phyloP scores from a whole-genome alignment of 2,329 filamentous ascomycete species.

The Niveomyces coronatus region DNA sequence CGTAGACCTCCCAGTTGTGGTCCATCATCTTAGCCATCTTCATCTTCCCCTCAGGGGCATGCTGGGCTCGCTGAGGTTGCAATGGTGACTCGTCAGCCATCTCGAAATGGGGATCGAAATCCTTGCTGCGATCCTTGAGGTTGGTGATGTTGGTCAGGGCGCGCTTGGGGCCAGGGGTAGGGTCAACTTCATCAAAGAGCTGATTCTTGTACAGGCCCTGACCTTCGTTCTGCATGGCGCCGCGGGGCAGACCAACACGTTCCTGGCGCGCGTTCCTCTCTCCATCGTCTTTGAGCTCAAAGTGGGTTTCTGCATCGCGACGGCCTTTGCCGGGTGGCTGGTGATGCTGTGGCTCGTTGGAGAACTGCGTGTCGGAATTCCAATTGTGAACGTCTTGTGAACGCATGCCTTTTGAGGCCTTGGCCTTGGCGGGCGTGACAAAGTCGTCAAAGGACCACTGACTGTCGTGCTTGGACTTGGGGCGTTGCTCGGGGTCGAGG shows the following conservation, averaged over 20 bases:
- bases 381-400: constrained; percentile 68
- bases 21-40: constrained; percentile 69
- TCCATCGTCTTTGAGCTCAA: constrained; percentile 71
- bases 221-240: constrained; percentile 54
- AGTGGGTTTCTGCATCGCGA: constrained; percentile 72
- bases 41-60: constrained; percentile 46
- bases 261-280: constrained; percentile 43
- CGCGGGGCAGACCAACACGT: constrained; percentile 36
- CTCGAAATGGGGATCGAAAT: constrained; percentile 68
- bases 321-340: constrained; percentile 57
- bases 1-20: constrained; percentile 47
- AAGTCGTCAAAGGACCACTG: constrained; percentile 90
- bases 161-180: constrained; percentile 26
- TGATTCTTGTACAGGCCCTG: constrained; percentile 67
- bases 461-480: constrained; percentile 54
- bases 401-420: constrained; percentile 47
- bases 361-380: constrained; percentile 53
- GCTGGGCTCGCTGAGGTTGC: constrained; percentile 30
- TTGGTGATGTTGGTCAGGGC: constrained; percentile 61
- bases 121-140: constrained; percentile 60
- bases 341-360: constrained; percentile 46
- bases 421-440: constrained; percentile 64
- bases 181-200: constrained; percentile 51
- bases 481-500: constrained; percentile 28
- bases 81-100: constrained; percentile 59